A percentile compares a stretch with the other conserved stretches of the same genome.
Evolutionary conservation across 345 rosid genomes (phyloP).

Genomic region (Eucalyptus sp.): DNA sequence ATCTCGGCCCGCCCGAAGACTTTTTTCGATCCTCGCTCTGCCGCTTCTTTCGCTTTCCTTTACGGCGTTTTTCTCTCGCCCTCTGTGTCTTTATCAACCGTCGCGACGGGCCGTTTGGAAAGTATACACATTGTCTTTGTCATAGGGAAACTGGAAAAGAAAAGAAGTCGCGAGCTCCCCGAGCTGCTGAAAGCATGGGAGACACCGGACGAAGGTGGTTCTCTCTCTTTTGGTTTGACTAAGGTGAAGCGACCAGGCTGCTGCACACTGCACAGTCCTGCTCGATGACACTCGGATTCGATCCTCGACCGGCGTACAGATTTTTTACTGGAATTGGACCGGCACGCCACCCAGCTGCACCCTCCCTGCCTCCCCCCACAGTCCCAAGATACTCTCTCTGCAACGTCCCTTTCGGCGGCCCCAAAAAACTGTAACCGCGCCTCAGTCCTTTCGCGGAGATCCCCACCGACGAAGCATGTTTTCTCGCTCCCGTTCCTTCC

Average conservation of each 20-base stretch:
- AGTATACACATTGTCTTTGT: not conserved
- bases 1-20: not conserved
- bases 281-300: not conserved
- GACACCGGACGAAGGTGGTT: not conserved
- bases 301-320: not conserved
- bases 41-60: not conserved
- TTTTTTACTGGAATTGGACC: not conserved
- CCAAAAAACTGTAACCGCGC: not conserved
- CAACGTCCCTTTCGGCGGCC: not conserved
- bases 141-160: not conserved
- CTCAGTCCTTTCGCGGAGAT: not conserved
- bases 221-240: not conserved
- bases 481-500: not conserved
- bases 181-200: not conserved
- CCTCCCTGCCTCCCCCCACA: not conserved
- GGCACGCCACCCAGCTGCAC: not conserved
- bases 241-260: not conserved
- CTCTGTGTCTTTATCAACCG: not conserved
- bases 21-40: not conserved
- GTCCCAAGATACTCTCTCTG: not conserved
- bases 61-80: not conserved
- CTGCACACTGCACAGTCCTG: not conserved
- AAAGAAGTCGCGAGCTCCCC: not conserved
- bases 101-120: not conserved
- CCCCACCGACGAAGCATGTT: not conserved